Conservation (phyloP, 139 green algal species). For the Chlamydomonas sp. region DNA sequence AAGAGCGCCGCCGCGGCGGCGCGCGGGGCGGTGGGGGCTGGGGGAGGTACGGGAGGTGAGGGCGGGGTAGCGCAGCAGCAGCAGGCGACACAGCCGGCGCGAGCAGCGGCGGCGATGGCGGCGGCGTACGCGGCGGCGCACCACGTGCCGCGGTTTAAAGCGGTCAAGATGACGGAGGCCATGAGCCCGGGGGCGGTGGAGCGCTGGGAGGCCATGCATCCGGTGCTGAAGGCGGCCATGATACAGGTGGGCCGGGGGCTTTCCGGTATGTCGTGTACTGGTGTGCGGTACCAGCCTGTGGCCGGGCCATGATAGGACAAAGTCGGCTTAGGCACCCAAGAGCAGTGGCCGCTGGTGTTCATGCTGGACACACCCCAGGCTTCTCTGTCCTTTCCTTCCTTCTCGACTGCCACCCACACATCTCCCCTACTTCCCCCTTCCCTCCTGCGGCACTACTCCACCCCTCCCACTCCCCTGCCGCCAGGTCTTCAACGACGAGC, state of each 20-base stretch:
- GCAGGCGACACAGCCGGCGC: background rate
- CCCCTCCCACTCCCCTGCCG: no score
- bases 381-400: background rate
- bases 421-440: background rate
- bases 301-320: no score
- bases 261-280: background rate
- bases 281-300: no score
- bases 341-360: background rate
- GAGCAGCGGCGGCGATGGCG: no score
- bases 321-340: no score
- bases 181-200: conserved; percentile 43
- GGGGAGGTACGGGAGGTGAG: no score
- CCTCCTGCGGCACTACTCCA: background rate
- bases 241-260: conserved; percentile 29
- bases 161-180: conserved; percentile 50
- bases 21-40: background rate
- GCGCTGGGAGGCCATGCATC: conserved; percentile 39
- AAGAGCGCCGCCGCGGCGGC: background rate
- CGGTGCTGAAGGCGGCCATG: conserved; percentile 34
- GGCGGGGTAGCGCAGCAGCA: background rate
- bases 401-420: background rate
- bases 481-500: conserved; percentile 48
- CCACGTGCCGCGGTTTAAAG: conserved; percentile 28
- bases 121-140: background rate
- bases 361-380: background rate